Base-by-base conservation (phyloP, 331 rosid species). In the Dryas integrifolia region DNA sequence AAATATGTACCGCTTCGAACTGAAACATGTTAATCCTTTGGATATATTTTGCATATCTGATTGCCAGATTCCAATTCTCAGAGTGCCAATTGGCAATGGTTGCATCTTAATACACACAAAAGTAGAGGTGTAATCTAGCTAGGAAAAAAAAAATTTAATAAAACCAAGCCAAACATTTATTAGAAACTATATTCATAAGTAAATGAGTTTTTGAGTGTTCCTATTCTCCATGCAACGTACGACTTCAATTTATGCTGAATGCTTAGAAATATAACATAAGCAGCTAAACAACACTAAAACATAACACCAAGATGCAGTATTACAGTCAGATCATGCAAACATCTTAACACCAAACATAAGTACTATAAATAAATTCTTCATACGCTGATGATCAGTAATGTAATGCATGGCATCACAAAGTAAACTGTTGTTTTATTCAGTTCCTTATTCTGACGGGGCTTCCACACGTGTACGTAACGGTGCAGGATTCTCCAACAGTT, bases 401-500 rank as follows among this genome's bases (percentile, higher is more conserved):
- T 21, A 21, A 5, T 44, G 67, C 49, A 57, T 4, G 58, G 43
- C 72, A 24, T 67, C 43, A 50, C 67, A 6, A 4, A 18, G 13
- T 7, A 60, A 2, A 9, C n/a, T 5, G 14, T 10, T 15, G 44
- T 15, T 43, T 46, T 41, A 15, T n/a, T 83, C 77, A 86, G 44
- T 24, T 41, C 72, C 61, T 68, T 12, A 70, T 66, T 48, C 49
- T n/a, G 63, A 84, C 24, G 58, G 88, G 79, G 21, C 90, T 94
- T n/a, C 87, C 81, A 59, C 98, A 94, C 0, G 73, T 11, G 81
- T 81, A 94, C 43, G 81, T 82, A 70, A 86, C 77, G 3, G 57
- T 71, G 83, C 97, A 91, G 3, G 78, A 40, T 12, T 84, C 86
- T 21, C 92, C 91, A 11, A 94, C 70, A 7, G 1, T 3, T 16